Evolutionary conservation across 1,284 basidiomycete species (phyloP).

Genomic region (Ceratobasidium sp.): DNA sequence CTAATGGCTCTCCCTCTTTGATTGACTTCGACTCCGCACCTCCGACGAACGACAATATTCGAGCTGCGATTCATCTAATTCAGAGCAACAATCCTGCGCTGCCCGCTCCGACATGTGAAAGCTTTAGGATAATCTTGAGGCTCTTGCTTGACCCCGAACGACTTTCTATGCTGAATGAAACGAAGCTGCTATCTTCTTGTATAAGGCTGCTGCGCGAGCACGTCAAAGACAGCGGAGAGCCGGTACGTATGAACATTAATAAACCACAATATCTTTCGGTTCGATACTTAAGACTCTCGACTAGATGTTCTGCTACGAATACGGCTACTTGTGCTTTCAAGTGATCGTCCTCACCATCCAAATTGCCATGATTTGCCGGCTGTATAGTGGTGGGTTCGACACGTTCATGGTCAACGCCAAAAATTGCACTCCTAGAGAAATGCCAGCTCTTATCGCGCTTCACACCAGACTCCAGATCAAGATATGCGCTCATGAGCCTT

Average conservation of each 20-base stretch:
- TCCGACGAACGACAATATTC: not conserved
- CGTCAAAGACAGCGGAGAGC: not conserved
- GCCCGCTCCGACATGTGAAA: not conserved
- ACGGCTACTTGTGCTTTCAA: slow-evolving; percentile 10
- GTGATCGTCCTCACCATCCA: slow-evolving; percentile 12
- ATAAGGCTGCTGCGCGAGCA: not conserved
- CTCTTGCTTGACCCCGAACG: not conserved
- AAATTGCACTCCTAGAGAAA: not conserved
- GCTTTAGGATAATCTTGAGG: not conserved
- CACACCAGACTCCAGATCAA: not conserved
- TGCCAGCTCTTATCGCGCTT: not conserved
- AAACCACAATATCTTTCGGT: not conserved
- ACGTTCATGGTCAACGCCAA: not conserved
- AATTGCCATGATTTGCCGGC: not conserved
- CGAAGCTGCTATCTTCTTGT: not conserved
- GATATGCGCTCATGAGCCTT: too few relatives aligned
- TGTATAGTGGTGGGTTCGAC: not conserved
- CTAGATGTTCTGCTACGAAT: slow-evolving; percentile 21
- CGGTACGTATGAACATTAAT: not conserved
- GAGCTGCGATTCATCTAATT: not conserved
- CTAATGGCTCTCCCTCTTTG: too few relatives aligned
- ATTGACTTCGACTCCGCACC: too few relatives aligned
- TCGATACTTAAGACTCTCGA: not conserved
- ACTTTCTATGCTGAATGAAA: not conserved
- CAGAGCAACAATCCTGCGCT: not conserved